Evolutionary conservation across 768 basidiomycete species (phyloP), one percentile per base, ranked within the genome.

Genomic region (Boletellus ananiceps): DNA sequence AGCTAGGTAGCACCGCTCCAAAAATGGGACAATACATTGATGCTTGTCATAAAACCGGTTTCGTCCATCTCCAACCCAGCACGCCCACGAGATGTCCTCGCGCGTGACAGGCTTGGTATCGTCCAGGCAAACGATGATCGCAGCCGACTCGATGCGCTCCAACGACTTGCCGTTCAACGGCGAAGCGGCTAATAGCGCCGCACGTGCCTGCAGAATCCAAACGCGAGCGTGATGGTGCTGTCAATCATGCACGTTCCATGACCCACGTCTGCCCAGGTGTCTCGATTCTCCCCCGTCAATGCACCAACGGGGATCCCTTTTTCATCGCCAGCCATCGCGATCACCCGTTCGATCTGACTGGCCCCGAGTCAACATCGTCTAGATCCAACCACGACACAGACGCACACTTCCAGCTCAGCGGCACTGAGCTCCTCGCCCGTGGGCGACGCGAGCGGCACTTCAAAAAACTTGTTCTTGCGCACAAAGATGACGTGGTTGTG

Each of bases 31-130:
- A 86, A 31, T 64, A 93, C 91, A 61, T 63, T 98, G 90, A 63
- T 98, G 95, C 69, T 99, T 99, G 74, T 98, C 96, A 63, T 85
- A 97, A 76, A 88, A 99, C 51, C 95, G 74, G 66, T 95, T 96
- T 43, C 83, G 74, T 19, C 92, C 94, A 57, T 95, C 80, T 29
- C 93, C 95, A 19, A 84, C 84, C 93, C 95, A 97, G 42, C 82
- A 81, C 16, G 70, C 74, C 84, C 88, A 87, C 48, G 87, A 87
- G 12, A 87, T 75, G 25, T 89, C 83, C 56, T 95, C 88, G 35
- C 91, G 77, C 5, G 88, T 88, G 29, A 88, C 71, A 0, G 95
- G 95, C 34, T 76, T 76, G 11, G 78, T 78, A 64, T 92, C 90
- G 60, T 98, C 95, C 18, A 99, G 74, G 37, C 84, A 84, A 2